phyloP scores from a whole-genome alignment of 2,329 filamentous ascomycete species.

The Penicillium sp. region DNA sequence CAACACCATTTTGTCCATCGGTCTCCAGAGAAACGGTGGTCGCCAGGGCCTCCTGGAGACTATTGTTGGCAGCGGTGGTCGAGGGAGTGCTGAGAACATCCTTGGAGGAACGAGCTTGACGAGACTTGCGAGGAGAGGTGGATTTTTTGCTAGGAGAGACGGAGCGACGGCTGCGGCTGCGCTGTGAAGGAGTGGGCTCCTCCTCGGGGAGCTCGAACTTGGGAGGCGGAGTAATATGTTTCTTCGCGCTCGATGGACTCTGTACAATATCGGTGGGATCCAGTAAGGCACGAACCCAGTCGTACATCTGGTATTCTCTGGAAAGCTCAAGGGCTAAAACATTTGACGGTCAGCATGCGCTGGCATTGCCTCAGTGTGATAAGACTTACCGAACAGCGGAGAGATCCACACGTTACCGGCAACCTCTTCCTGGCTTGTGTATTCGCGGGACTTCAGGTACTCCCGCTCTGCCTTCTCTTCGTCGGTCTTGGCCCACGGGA shows the following conservation, averaged over 20 bases:
- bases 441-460: conserved; percentile 80
- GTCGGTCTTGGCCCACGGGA: conserved; percentile 64
- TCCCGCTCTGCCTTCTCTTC: conserved; percentile 65
- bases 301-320: conserved; percentile 80
- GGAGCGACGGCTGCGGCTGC: conserved; percentile 63
- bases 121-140: conserved; percentile 58
- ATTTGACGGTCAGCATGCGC: conserved; percentile 16
- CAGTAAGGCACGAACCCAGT: conserved; percentile 91
- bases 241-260: conserved; percentile 69
- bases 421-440: conserved; percentile 87
- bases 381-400: conserved; percentile 66
- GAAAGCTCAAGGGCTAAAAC: conserved; percentile 75
- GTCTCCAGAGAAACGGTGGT: conserved; percentile 42
- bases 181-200: conserved; percentile 42
- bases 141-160: conserved; percentile 58
- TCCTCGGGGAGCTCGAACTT: conserved; percentile 67
- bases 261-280: conserved; percentile 80
- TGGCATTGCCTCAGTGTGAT: not conserved
- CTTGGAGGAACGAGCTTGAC: conserved; percentile 54
- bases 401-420: conserved; percentile 97
- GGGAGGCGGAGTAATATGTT: conserved; percentile 80
- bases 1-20: conserved; percentile 20
- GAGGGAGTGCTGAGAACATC: conserved; percentile 52
- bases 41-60: conserved; percentile 53
- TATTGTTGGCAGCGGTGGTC: conserved; percentile 53